Conservation (phyloP, 202 grass and related monocot species). For the Zizania palustris region DNA sequence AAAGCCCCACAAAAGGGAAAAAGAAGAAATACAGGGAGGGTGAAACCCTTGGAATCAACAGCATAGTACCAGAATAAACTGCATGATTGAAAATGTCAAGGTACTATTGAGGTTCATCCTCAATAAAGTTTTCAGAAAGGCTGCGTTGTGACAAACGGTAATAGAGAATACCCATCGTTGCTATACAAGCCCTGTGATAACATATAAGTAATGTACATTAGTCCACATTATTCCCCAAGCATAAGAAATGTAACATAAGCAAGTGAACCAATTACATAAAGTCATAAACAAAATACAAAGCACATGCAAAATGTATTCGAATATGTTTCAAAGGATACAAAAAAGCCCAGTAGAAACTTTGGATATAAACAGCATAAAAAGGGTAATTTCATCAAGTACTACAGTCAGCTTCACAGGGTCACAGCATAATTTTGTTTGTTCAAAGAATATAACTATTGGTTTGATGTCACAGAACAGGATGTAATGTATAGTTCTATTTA, state of each 20-base stretch:
- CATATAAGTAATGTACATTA: conserved; percentile 32
- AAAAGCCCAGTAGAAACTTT: too few species aligned
- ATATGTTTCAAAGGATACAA: too few species aligned
- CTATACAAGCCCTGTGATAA: conserved; percentile 84
- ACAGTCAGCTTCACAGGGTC: too few species aligned
- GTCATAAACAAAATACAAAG: background rate
- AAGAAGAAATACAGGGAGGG: conserved; percentile 29
- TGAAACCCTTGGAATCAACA: conserved; percentile 50
- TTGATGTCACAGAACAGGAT: too few species aligned
- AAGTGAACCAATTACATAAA: background rate
- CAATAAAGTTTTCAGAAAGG: conserved; percentile 66
- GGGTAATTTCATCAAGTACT: too few species aligned
- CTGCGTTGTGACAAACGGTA: conserved; percentile 86
- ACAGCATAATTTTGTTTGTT: too few species aligned
- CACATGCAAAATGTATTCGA: background rate
- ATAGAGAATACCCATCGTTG: conserved; percentile 94
- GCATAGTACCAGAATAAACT: conserved; percentile 36
- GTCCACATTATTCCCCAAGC: conserved; percentile 5
- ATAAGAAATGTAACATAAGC: conserved; percentile 4
- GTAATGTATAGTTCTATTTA: too few species aligned
- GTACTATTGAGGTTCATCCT: conserved; percentile 79
- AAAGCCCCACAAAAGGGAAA: conserved; percentile 22
- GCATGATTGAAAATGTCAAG: conserved; percentile 11
- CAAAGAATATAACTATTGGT: too few species aligned
- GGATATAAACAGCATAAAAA: too few species aligned